Evolutionary conservation across 306 rosid genomes (phyloP).

Genomic region (Rubus idaeus): DNA sequence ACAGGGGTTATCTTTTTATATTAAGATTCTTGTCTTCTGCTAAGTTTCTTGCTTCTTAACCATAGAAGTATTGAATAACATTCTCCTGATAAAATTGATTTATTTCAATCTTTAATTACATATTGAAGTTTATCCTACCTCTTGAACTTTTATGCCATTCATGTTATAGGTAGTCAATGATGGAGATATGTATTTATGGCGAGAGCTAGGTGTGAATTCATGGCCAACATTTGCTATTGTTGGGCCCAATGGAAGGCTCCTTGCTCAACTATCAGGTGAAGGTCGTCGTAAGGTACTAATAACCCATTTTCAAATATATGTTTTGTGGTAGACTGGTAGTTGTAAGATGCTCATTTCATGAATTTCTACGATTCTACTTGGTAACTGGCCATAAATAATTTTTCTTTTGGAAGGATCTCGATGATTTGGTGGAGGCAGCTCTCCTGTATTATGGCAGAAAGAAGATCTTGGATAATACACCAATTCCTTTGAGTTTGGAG

Average conservation of each 20-base stretch:
- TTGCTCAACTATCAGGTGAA: slow-evolving; percentile 90
- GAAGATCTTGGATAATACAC: slow-evolving; percentile 64
- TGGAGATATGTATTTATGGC: slow-evolving; percentile 92
- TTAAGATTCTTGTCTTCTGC: not conserved
- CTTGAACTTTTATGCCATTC: not conserved
- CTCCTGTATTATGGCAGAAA: slow-evolving; percentile 74
- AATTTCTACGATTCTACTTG: not conserved
- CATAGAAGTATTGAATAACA: not conserved
- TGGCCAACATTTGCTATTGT: slow-evolving; percentile 96
- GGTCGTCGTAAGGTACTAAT: slow-evolving; percentile 82
- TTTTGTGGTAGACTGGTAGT: not conserved
- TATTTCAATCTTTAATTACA: not conserved
- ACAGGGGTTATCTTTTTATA: not conserved
- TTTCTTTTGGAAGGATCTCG: slow-evolving; percentile 68
- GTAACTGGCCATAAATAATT: slow-evolving; percentile 4
- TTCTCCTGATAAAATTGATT: not conserved
- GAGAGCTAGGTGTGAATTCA: slow-evolving; percentile 83
- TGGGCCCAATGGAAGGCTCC: slow-evolving; percentile 83
- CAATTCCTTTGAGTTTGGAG: slow-evolving; percentile 70
- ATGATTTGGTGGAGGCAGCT: slow-evolving; percentile 91
- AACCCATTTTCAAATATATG: slow-evolving; percentile 9
- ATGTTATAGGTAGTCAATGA: slow-evolving; percentile 84
- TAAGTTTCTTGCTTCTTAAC: not conserved
- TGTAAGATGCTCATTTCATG: not conserved
- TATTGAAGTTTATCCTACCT: not conserved